phyloP scores from a whole-genome alignment of 495 filamentous ascomycete species.

The Penicillium paxilli region DNA sequence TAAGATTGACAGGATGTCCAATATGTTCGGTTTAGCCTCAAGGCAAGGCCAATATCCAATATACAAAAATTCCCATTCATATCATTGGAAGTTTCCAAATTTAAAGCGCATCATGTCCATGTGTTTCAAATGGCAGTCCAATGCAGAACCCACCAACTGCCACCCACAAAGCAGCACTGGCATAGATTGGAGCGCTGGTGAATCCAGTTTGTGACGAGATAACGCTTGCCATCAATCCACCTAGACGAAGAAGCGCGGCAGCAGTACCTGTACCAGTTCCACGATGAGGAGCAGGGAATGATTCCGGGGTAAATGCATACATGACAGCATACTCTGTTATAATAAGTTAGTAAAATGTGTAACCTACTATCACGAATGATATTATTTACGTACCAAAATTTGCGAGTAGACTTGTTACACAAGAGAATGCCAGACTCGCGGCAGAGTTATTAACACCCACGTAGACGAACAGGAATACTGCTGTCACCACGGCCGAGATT shows the following conservation, averaged over 20 bases:
- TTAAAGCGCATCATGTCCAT: slow-evolving; percentile 31
- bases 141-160: slow-evolving; percentile 27
- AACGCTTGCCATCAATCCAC: slow-evolving; percentile 30
- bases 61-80: not conserved
- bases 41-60: not conserved
- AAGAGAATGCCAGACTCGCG: slow-evolving; percentile 29
- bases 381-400: slow-evolving; percentile 28
- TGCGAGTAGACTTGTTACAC: slow-evolving; percentile 26
- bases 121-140: slow-evolving; percentile 36
- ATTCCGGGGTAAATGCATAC: slow-evolving; percentile 59
- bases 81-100: not conserved
- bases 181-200: slow-evolving; percentile 35
- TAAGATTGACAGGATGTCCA: too few relatives aligned
- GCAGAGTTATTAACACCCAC: slow-evolving; percentile 24
- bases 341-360: not conserved
- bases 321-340: slow-evolving; percentile 48
- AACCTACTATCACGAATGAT: not conserved
- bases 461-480: slow-evolving; percentile 36
- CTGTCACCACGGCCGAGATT: slow-evolving; percentile 30
- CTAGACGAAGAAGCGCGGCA: slow-evolving; percentile 25
- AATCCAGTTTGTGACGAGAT: slow-evolving; percentile 34
- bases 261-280: slow-evolving; percentile 54
- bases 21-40: too few relatives aligned
- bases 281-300: slow-evolving; percentile 53
- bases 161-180: slow-evolving; percentile 34